Evolutionary conservation across 1,284 basidiomycete genomes (phyloP).

Genomic region (Cutaneotrichosporon cyanovorans): DNA sequence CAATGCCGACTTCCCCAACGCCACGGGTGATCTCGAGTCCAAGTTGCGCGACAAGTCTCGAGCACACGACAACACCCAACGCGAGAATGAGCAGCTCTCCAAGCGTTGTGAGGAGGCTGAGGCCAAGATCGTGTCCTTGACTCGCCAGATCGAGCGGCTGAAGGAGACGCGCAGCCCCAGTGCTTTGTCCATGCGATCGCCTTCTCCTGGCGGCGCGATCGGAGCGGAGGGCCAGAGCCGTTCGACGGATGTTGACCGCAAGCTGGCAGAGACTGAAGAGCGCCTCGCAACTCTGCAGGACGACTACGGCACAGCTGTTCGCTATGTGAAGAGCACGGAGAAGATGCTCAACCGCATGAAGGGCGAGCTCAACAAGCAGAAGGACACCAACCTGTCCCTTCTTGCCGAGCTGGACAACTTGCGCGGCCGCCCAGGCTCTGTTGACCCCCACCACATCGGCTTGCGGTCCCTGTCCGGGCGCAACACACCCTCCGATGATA

Average conservation of each 20-base stretch:
- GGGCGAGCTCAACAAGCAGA: slow-evolving; percentile 84
- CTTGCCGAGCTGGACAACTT: slow-evolving; percentile 68
- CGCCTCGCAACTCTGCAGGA: slow-evolving; percentile 68
- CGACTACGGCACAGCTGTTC: slow-evolving; percentile 65
- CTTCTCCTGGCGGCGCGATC: slow-evolving; percentile 17
- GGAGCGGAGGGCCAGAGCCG: slow-evolving; percentile 48
- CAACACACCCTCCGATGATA: slow-evolving; percentile 63
- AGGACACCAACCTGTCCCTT: slow-evolving; percentile 65
- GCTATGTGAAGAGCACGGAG: slow-evolving; percentile 74
- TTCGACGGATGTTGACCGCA: slow-evolving; percentile 54
- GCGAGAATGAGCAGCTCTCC: slow-evolving; percentile 49
- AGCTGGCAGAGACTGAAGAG: slow-evolving; percentile 69
- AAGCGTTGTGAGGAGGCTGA: slow-evolving; percentile 65
- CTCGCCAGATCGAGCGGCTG: slow-evolving; percentile 59
- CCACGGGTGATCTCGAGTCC: slow-evolving; percentile 59
- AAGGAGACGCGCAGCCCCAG: slow-evolving; percentile 49
- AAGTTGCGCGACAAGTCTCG: slow-evolving; percentile 64
- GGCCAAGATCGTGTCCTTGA: slow-evolving; percentile 57
- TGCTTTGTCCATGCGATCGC: slow-evolving; percentile 31
- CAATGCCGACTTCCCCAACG: slow-evolving; percentile 21
- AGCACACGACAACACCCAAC: slow-evolving; percentile 56
- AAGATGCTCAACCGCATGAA: slow-evolving; percentile 98
- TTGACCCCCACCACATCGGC: slow-evolving; percentile 37
- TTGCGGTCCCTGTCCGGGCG: slow-evolving; percentile 67
- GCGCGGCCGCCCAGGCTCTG: slow-evolving; percentile 55